These are phyloP conservation scores for Anisodus acutangulus DNA, from an alignment of 257 asterid species.

Conservation along the genomic window DNA sequence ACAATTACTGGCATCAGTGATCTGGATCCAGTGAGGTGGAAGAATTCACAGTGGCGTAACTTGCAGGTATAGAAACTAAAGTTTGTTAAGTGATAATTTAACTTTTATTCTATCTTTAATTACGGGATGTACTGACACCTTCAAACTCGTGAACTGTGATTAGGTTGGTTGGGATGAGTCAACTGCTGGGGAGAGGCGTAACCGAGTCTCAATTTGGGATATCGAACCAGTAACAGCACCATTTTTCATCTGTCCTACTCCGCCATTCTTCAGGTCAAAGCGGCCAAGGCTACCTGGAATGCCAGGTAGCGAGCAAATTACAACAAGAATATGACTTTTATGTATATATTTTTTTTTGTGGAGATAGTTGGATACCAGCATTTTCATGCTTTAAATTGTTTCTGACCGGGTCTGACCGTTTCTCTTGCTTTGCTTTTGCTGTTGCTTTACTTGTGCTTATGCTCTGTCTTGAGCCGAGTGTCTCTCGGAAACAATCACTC, in stretches of 20 bases:
- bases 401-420: no score
- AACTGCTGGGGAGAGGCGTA: constrained; percentile 84
- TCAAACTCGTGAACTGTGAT: not conserved
- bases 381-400: no score
- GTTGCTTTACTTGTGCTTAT: no score
- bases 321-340: not conserved
- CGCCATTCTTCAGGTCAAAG: constrained; percentile 78
- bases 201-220: constrained; percentile 95
- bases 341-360: no score
- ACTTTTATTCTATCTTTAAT: not conserved
- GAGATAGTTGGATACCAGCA: not conserved
- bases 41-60: constrained; percentile 97
- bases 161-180: constrained; percentile 99
- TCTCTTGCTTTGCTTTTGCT: no score
- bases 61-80: constrained; percentile 60
- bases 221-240: constrained; percentile 97
- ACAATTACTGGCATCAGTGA: constrained; percentile 89
- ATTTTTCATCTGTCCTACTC: constrained; percentile 90
- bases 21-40: constrained; percentile 88
- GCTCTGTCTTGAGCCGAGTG: no score
- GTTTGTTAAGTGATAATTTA: not conserved
- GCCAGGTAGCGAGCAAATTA: constrained; percentile 60
- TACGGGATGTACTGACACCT: not conserved
- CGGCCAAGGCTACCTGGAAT: constrained; percentile 91
- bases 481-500: no score